Evolutionary conservation across 345 rosid genomes (phyloP), one percentile per base, ranked within the genome.

Genomic region (Brassica carinata): DNA sequence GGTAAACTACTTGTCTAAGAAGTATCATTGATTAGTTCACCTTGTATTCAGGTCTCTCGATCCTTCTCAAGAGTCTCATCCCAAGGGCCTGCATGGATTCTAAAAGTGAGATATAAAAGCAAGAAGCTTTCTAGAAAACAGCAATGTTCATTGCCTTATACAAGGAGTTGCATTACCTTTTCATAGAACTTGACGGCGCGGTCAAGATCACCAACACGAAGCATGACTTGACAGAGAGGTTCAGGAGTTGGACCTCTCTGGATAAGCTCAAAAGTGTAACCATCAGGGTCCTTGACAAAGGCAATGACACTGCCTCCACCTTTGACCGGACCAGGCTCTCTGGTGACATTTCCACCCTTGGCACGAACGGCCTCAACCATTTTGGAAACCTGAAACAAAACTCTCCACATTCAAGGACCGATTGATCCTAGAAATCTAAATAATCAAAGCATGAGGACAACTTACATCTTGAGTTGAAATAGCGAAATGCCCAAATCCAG

Each of bases 261-360:
- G 75, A 96, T 93, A 43, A 95, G 84, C 88, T 95, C 94, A 79
- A 95, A 95, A 51, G 67, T 11, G 69, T 91, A 95, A 48, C 98
- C 98, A 87, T 95, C 98, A n/a, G 96, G 99, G 85, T 95, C 99
- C 90, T 95, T 96, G 45, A 93, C 94, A 80, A 93, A 91, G 15
- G 98, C 97, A 84, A 90, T 89, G 23, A 88, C 84, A 80, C 88
- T 48, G 3, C 15, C 6, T 76, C 98, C 97, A 76, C 98, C 97
- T 89, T n/a, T 89, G 58, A 96, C 98, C 0, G 97, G 96, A 79
- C 97, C 99, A 51, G 96, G 97, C 71, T 96, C 98, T 84, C 98
- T 85, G 9, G 92, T 89, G 68, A 96, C 84, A 33, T 43, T 82
- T 7, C 98, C 98, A 71, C 96, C 99, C 78, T 88, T 85, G 76